phyloP scores from a whole-genome alignment of 2,329 filamentous ascomycete genomes.

The Penicillium sp. region DNA sequence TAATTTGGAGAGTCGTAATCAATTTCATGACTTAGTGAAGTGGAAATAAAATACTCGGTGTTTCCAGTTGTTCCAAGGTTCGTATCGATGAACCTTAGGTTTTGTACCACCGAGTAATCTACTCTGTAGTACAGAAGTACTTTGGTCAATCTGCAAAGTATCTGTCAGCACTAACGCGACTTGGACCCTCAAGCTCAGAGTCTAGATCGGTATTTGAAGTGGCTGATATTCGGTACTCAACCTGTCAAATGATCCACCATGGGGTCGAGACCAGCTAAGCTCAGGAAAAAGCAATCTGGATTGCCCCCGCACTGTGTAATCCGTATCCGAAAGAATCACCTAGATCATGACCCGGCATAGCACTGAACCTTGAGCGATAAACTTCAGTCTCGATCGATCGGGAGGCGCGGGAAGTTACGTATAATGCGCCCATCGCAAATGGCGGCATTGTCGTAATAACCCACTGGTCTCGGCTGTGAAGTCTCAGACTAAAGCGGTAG shows the following conservation, averaged over 20 bases:
- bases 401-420: constrained; percentile 18
- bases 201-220: background rate
- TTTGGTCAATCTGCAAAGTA: background rate
- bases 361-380: constrained; percentile 6
- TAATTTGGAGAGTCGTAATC: no score
- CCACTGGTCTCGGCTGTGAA: background rate
- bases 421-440: constrained; percentile 11
- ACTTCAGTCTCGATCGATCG: constrained; percentile 23
- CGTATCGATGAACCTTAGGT: no score
- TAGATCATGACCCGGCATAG: background rate
- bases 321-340: background rate
- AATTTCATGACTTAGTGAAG: no score
- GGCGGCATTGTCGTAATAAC: background rate
- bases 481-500: background rate
- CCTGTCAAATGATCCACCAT: background rate
- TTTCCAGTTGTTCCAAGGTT: background rate
- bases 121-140: background rate
- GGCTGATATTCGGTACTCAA: background rate
- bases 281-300: background rate
- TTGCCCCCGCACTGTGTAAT: background rate
- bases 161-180: background rate
- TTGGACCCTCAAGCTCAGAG: background rate
- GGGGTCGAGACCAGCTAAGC: background rate
- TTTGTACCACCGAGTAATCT: background rate
- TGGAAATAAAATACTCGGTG: background rate